Percentiles rank a stretch among this genome's conserved stretches.
phyloP scores from a whole-genome alignment of 129 eudicot genomes.

The Chrysanthemum makinoi region DNA sequence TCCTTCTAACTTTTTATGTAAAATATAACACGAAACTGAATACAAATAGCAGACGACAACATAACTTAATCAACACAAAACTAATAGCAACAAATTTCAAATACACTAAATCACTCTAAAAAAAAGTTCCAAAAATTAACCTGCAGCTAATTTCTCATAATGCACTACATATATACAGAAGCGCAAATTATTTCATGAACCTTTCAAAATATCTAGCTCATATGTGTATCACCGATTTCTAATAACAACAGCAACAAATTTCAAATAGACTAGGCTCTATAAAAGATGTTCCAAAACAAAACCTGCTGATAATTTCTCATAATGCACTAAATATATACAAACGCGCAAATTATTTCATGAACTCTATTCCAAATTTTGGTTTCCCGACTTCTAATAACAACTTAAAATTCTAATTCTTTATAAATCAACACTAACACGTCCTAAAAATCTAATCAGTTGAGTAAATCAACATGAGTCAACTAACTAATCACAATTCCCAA shows the following conservation, averaged over 20 bases:
- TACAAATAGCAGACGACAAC: not conserved
- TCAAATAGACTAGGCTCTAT: not conserved
- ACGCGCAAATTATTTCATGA: not conserved
- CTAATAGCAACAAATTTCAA: not conserved
- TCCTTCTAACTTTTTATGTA: not conserved
- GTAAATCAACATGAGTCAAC: slow-evolving; percentile 2
- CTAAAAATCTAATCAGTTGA: slow-evolving; percentile 9
- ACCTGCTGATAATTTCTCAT: slow-evolving; percentile 13
- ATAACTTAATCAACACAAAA: not conserved
- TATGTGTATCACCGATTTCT: too few species aligned
- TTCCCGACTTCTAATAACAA: slow-evolving; percentile 6
- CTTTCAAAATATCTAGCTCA: too few species aligned
- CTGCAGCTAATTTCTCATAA: too few species aligned
- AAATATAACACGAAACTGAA: slow-evolving; percentile 8
- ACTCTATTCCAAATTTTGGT: not conserved
- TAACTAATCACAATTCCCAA: slow-evolving; percentile 13
- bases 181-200: too few species aligned
- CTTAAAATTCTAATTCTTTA: not conserved
- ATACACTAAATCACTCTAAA: slow-evolving; percentile 4
- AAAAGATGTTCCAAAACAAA: slow-evolving; percentile 5
- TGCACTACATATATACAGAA: too few species aligned
- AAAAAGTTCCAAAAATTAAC: too few species aligned
- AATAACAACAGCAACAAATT: too few species aligned
- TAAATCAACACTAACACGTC: not conserved
- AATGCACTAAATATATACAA: not conserved